Conservation (phyloP, 768 basidiomycete genomes). For the Trichaptum fuscoviolaceum region DNA sequence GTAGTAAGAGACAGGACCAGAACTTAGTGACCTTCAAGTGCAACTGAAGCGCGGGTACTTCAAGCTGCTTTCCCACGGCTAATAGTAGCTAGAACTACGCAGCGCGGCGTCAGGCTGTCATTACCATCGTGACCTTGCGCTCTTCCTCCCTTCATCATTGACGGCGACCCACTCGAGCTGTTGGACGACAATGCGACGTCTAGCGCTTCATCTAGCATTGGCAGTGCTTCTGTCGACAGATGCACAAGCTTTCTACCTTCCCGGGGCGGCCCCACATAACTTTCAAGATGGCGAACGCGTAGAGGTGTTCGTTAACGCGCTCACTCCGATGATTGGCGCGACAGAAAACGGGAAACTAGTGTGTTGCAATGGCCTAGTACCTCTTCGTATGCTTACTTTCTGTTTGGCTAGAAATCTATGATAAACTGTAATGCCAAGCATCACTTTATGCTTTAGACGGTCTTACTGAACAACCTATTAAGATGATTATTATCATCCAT, state of each 20-base stretch:
- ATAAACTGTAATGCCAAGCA: constrained; percentile 64
- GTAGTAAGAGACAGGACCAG: no score
- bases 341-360: constrained; percentile 71
- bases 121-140: not conserved
- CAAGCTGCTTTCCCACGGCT: not conserved
- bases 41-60: not conserved
- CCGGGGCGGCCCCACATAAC: constrained; percentile 79
- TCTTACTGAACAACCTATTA: constrained; percentile 25
- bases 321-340: constrained; percentile 78
- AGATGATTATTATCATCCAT: constrained; percentile 92
- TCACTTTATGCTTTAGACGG: not conserved
- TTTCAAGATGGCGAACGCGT: constrained; percentile 72
- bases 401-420: constrained; percentile 66
- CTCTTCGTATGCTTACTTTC: not conserved
- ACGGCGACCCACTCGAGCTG: not conserved
- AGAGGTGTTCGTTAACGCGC: constrained; percentile 77
- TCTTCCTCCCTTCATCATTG: not conserved
- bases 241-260: constrained; percentile 79
- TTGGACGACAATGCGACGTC: not conserved
- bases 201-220: not conserved
- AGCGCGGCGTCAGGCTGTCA: not conserved
- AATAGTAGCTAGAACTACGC: not conserved
- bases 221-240: constrained; percentile 14
- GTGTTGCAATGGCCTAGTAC: constrained; percentile 20
- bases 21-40: no score